phyloP scores from a whole-genome alignment of 495 filamentous ascomycete genomes.

The Delitschia confertaspora region DNA sequence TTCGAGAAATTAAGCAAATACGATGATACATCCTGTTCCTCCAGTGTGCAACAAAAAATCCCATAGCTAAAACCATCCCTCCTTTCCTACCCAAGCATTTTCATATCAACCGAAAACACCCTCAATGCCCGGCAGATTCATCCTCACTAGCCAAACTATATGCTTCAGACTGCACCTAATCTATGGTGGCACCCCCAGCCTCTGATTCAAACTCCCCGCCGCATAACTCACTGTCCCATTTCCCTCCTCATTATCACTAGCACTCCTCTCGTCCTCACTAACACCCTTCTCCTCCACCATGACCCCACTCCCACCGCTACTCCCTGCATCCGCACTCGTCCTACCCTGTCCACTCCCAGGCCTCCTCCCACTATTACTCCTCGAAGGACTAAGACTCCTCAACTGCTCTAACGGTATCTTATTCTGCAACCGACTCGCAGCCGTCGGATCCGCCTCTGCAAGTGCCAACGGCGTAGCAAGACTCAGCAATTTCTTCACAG shows the following conservation, averaged over 20 bases:
- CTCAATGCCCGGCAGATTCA: too few species aligned
- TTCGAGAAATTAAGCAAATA: too few species aligned
- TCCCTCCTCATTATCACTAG: slow-evolving; percentile 9
- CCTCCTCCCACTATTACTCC: slow-evolving; percentile 11
- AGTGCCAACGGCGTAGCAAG: slow-evolving; percentile 25
- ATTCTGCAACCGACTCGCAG: slow-evolving; percentile 18
- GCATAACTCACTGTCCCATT: slow-evolving; percentile 1
- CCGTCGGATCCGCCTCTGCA: slow-evolving; percentile 27
- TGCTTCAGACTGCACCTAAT: too few species aligned
- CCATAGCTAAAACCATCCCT: too few species aligned
- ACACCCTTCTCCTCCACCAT: slow-evolving; percentile 42
- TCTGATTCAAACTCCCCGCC: slow-evolving; percentile 16
- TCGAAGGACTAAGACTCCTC: slow-evolving; percentile 15
- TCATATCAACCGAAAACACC: too few species aligned
- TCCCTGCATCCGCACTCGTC: slow-evolving; percentile 26
- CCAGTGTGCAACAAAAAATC: too few species aligned
- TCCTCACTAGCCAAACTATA: too few species aligned
- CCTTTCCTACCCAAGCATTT: too few species aligned
- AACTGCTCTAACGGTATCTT: slow-evolving; percentile 13
- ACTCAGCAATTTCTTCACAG: slow-evolving; percentile 23
- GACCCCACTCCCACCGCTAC: slow-evolving; percentile 38
- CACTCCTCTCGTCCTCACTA: slow-evolving; percentile 26
- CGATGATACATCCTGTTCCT: too few species aligned
- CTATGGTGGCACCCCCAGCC: too few species aligned
- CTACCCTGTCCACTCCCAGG: slow-evolving; percentile 13